These are phyloP conservation scores for Entomortierella lignicola DNA, from an alignment of 192 early-diverging fungal genomes.

Conservation along the genomic window DNA sequence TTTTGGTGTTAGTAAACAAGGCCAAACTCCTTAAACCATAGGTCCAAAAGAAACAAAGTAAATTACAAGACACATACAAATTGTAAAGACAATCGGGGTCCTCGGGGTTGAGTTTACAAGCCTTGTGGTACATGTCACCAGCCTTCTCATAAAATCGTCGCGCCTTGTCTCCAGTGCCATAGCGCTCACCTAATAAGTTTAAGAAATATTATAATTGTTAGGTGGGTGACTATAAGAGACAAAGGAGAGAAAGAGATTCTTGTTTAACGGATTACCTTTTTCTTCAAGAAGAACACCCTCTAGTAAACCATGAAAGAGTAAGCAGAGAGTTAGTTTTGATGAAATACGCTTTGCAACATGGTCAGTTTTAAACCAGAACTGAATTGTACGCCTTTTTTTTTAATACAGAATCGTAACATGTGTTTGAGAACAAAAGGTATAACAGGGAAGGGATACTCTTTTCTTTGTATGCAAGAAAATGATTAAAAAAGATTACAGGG, in stretches of 20 bases:
- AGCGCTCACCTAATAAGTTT: conserved; percentile 67
- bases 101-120: conserved; percentile 62
- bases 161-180: conserved; percentile 74
- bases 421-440: too few species aligned
- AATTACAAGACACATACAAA: conserved; percentile 58
- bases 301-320: too few species aligned
- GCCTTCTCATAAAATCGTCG: conserved; percentile 74
- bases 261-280: conserved; percentile 43
- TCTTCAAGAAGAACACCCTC: conserved; percentile 67
- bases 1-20: not conserved
- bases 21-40: too few species aligned
- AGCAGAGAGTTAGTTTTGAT: too few species aligned
- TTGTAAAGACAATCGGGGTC: conserved; percentile 77
- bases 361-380: not conserved
- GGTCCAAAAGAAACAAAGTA: too few species aligned
- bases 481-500: too few species aligned
- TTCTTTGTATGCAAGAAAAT: too few species aligned
- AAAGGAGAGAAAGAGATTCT: not conserved
- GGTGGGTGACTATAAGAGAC: not conserved
- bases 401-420: too few species aligned
- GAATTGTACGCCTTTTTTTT: too few species aligned
- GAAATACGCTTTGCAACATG: too few species aligned
- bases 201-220: not conserved
- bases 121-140: conserved; percentile 71
- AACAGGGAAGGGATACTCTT: too few species aligned